A percentile compares a stretch with the other conserved stretches of the same genome.
phyloP scores from a whole-genome alignment of 176 grass and related monocot species.

The Tillandsia fasciculata region DNA sequence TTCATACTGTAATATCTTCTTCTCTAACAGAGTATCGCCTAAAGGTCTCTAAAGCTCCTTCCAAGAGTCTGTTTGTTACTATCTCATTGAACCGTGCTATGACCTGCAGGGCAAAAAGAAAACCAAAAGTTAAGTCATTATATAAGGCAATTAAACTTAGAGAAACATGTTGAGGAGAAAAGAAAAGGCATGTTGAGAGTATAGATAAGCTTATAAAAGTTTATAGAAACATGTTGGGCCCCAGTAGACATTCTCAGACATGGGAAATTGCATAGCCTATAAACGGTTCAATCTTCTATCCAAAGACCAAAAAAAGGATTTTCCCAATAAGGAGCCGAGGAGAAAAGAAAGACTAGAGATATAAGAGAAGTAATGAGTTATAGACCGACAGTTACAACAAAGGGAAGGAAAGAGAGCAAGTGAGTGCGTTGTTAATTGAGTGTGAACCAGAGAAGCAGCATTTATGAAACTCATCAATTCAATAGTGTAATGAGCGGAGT shows the following conservation, averaged over 20 bases:
- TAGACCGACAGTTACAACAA: too few relatives aligned
- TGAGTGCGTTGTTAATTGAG: too few relatives aligned
- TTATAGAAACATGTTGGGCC: too few relatives aligned
- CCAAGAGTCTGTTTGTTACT: slow-evolving; percentile 69
- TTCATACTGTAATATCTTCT: slow-evolving; percentile 76
- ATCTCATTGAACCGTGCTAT: slow-evolving; percentile 91
- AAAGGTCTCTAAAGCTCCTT: slow-evolving; percentile 81
- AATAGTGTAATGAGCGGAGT: too few relatives aligned
- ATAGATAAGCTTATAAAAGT: background rate
- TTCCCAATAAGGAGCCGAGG: background rate
- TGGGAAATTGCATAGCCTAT: background rate
- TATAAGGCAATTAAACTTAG: background rate
- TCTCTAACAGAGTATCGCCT: slow-evolving; percentile 59
- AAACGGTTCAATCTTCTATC: background rate
- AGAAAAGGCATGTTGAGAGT: background rate
- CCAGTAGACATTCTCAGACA: too few relatives aligned
- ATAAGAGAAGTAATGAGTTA: background rate
- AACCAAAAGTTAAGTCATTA: slow-evolving; percentile 3
- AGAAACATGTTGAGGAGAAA: background rate
- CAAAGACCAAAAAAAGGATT: background rate
- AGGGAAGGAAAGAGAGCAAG: too few relatives aligned
- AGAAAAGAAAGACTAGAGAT: background rate
- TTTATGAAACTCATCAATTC: too few relatives aligned
- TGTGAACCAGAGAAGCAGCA: too few relatives aligned
- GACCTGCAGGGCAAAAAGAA: slow-evolving; percentile 41